These are phyloP conservation scores for Protoeuglena noctilucae DNA, from an alignment of 139 green algal genomes.

Conservation along the genomic window DNA sequence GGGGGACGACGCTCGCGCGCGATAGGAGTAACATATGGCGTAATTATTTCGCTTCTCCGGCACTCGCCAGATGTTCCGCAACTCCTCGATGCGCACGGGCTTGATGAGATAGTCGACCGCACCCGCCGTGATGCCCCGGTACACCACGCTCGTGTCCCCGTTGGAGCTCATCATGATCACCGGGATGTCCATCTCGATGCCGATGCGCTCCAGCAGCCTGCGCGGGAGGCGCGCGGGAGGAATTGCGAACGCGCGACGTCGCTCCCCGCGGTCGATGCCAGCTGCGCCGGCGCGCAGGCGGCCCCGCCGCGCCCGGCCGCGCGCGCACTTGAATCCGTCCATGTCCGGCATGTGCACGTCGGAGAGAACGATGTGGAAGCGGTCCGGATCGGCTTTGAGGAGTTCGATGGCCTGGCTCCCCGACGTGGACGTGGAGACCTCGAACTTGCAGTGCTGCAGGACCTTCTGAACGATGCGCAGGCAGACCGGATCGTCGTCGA, in stretches of 20 bases:
- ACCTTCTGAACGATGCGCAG: constrained; percentile 82
- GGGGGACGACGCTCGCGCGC: too few species aligned
- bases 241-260: too few species aligned
- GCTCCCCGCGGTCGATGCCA: too few species aligned
- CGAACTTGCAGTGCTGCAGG: constrained; percentile 69
- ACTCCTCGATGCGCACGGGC: constrained; percentile 85
- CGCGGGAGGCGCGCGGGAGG: too few species aligned
- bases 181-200: constrained; percentile 79
- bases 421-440: constrained; percentile 10
- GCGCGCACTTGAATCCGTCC: constrained; percentile 94
- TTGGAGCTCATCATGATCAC: constrained; percentile 98
- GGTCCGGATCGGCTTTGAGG: neutral
- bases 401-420: neutral
- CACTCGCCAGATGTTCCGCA: constrained; percentile 92
- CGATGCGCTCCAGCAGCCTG: constrained; percentile 78
- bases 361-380: constrained; percentile 83
- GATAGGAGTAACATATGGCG: too few species aligned
- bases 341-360: constrained; percentile 98
- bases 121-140: constrained; percentile 83
- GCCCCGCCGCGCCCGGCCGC: too few species aligned
- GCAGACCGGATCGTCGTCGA: constrained; percentile 84
- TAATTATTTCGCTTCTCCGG: too few species aligned
- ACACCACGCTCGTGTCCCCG: constrained; percentile 70
- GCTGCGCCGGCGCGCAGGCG: too few species aligned
- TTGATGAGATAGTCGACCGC: constrained; percentile 96